These are phyloP conservation scores for Ilyonectria mors-panacis DNA, from an alignment of 2,329 filamentous ascomycete genomes.

Conservation along the genomic window DNA sequence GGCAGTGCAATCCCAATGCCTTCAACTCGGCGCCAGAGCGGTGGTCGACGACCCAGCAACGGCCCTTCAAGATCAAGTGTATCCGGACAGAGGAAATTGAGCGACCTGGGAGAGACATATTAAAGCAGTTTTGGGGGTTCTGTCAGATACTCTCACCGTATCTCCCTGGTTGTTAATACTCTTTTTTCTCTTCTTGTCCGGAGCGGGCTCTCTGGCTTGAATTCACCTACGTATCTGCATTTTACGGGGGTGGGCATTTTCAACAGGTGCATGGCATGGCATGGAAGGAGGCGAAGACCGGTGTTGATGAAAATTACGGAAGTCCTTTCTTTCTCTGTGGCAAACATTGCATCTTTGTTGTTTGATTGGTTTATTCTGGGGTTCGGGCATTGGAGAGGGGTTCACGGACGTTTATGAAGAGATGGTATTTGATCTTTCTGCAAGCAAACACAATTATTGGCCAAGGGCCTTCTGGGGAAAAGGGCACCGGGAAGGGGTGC, in stretches of 20 bases:
- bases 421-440: slow-evolving; percentile 46
- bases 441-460: slow-evolving; percentile 29
- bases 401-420: slow-evolving; percentile 50
- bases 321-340: slow-evolving; percentile 45
- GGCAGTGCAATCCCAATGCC: slow-evolving; percentile 65
- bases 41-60: slow-evolving; percentile 60
- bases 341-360: slow-evolving; percentile 44
- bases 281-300: slow-evolving; percentile 41
- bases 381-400: slow-evolving; percentile 42
- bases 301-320: slow-evolving; percentile 52
- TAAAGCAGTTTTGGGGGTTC: slow-evolving; percentile 47
- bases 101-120: slow-evolving; percentile 70
- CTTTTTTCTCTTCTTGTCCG: slow-evolving; percentile 40
- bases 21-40: slow-evolving; percentile 60
- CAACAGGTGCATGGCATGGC: slow-evolving; percentile 46
- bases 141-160: slow-evolving; percentile 22
- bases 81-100: slow-evolving; percentile 58
- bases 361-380: slow-evolving; percentile 46
- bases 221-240: slow-evolving; percentile 41
- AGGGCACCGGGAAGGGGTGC: slow-evolving; percentile 30
- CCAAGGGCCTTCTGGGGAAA: slow-evolving; percentile 16
- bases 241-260: slow-evolving; percentile 45
- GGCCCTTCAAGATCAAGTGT: slow-evolving; percentile 53
- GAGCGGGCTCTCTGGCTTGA: slow-evolving; percentile 41
- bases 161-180: slow-evolving; percentile 35